Evolutionary conservation across 495 filamentous ascomycete genomes (phyloP), one percentile per base, ranked within the genome.

Genomic region (Peziza echinospora): DNA sequence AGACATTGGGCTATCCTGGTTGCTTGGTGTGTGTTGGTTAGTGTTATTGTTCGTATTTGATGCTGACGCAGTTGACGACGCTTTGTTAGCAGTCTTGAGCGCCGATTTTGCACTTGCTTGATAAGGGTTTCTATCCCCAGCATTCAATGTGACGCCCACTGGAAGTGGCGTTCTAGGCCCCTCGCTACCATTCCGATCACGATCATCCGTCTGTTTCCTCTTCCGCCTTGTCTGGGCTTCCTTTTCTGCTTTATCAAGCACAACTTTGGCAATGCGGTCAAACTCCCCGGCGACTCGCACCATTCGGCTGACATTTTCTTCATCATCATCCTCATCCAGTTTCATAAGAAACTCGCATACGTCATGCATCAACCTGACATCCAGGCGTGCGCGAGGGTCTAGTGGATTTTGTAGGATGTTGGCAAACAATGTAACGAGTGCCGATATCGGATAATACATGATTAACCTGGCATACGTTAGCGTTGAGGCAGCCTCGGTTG

Each of bases 401-500:
- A 82, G 78, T 0, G 91, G 91, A 51, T 96, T 96, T 60, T 97
- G 91, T 3, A 97, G 67, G 46, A 97, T 89, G 59, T 96, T 93
- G 45, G 86, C 89, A 58, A 97, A 97, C 23, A 97, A 68, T 2
- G 89, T 97, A 3, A 97, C 84, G 10, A 96, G 71, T 9, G 89
- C 82, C 2, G 91, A 94, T 13, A 97, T 85, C 5, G 89, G 89
- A 64, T 89, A 97, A 64, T 97, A 97, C 28, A 97, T 68, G 57
- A 94, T 84, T 53, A 97, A 72, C 86, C 85, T 92, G 47, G 24
- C 47, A 37, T 17, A 39, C 1, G 8, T 28, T 30, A 2, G 46
- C 24, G 41, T 45, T 47, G 11, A 16, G 22, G 28, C 37, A 17
- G 34, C 17, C 9, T 37, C 26, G 40, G 46, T 43, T 30, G 24